Conservation (phyloP, 441 rosid genomes). For the Populus hybrid region DNA sequence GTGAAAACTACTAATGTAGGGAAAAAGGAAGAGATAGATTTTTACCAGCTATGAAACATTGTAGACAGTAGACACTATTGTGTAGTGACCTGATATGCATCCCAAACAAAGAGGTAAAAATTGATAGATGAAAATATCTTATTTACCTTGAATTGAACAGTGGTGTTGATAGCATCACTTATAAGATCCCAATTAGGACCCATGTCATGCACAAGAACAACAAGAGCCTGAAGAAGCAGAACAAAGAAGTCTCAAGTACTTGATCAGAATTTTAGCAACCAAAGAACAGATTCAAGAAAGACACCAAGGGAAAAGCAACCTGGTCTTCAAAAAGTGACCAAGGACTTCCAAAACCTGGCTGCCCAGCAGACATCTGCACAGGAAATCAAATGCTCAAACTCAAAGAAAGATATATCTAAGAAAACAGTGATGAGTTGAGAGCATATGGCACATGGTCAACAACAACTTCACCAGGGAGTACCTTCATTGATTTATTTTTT, state of each 20-base stretch:
- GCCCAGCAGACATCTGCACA: conserved; percentile 71
- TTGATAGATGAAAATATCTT: not conserved
- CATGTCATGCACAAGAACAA: conserved; percentile 99
- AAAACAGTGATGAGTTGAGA: conserved; percentile 17
- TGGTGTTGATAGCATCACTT: conserved; percentile 93
- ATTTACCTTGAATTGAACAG: conserved; percentile 87
- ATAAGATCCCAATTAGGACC: conserved; percentile 99
- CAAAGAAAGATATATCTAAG: conserved; percentile 19
- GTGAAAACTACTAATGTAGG: not conserved
- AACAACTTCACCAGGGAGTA: conserved; percentile 26
- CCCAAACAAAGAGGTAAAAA: not conserved
- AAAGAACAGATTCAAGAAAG: conserved; percentile 10
- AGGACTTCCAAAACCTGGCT: conserved; percentile 78
- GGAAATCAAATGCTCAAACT: conserved; percentile 25
- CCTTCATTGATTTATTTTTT: conserved; percentile 80
- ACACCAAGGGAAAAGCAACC: conserved; percentile 40
- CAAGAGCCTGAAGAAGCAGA: conserved; percentile 75
- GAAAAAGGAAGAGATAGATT: not conserved
- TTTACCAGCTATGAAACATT: not conserved
- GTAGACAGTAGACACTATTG: not conserved
- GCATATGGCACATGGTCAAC: conserved; percentile 5
- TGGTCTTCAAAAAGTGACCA: conserved; percentile 99
- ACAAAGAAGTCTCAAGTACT: conserved; percentile 17
- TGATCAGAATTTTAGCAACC: conserved; percentile 11
- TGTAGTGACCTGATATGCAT: not conserved